Evolutionary conservation across 805 yeast species (phyloP).

Genomic region (Candida schatavii): DNA sequence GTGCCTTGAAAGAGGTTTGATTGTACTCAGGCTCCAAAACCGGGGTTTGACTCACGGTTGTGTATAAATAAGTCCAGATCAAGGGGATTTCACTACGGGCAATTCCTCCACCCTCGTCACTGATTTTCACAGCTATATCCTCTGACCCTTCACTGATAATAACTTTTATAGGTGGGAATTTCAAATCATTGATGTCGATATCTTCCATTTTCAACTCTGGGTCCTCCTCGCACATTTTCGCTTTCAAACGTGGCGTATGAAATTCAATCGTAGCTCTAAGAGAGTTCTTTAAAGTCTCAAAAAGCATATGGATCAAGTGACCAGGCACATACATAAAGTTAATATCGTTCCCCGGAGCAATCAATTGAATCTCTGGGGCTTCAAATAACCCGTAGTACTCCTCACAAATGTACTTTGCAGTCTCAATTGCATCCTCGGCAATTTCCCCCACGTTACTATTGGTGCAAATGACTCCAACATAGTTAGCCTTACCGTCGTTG

Average conservation of each 20-base stretch:
- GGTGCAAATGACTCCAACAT: constrained; percentile 87
- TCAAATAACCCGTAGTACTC: constrained; percentile 86
- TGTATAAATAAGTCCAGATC: constrained; percentile 89
- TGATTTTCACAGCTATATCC: constrained; percentile 85
- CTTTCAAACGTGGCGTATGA: constrained; percentile 51
- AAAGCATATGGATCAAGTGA: constrained; percentile 85
- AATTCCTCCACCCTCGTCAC: constrained; percentile 94
- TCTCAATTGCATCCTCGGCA: constrained; percentile 85
- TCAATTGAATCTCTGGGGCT: constrained; percentile 78
- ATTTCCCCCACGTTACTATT: constrained; percentile 80
- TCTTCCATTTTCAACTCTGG: constrained; percentile 37
- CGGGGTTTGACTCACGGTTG: constrained; percentile 77
- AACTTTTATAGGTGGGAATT: constrained; percentile 80
- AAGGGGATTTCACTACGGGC: constrained; percentile 79
- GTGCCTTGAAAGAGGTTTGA: constrained; percentile 73
- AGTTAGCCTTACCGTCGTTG: constrained; percentile 41
- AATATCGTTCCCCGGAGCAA: constrained; percentile 68
- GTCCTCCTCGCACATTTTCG: constrained; percentile 35
- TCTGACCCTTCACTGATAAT: constrained; percentile 87
- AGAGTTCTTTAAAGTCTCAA: constrained; percentile 84
- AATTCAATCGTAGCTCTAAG: constrained; percentile 86
- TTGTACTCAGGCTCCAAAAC: constrained; percentile 55
- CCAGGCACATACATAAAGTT: constrained; percentile 92
- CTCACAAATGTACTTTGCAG: constrained; percentile 86
- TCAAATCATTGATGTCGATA: constrained; percentile 56